A percentile compares a stretch with the other conserved stretches of the same genome.
These are phyloP conservation scores for Periglandula ipomoeae DNA, from an alignment of 2,329 filamentous ascomycete species.

Conservation along the genomic window DNA sequence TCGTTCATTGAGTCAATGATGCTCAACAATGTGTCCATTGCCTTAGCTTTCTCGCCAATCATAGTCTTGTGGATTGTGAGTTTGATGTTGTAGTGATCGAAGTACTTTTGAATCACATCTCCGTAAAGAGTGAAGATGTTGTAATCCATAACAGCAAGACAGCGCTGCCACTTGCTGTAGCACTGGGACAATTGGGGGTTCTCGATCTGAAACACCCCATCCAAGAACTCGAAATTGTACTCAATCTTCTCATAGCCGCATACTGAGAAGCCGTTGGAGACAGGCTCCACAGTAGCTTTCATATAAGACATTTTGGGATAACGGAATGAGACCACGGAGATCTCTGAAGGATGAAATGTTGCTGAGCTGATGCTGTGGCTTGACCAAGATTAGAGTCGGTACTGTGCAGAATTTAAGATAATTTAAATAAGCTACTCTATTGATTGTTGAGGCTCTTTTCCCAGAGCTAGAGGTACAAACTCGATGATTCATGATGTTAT, in stretches of 20 bases:
- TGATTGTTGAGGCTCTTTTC: background rate
- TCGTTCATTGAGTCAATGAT: conserved; percentile 69
- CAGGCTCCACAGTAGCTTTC: conserved; percentile 56
- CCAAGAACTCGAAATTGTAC: conserved; percentile 66
- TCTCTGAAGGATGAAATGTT: background rate
- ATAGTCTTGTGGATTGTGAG: conserved; percentile 62
- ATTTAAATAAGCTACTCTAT: background rate
- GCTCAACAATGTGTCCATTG: conserved; percentile 57
- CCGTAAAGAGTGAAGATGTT: conserved; percentile 65
- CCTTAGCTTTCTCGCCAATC: conserved; percentile 69
- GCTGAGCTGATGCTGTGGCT: background rate
- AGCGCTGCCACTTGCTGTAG: conserved; percentile 56
- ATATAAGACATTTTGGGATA: conserved; percentile 53
- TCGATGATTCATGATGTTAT: conserved; percentile 1
- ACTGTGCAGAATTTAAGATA: background rate
- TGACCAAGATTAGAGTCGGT: background rate
- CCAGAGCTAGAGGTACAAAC: background rate
- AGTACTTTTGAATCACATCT: conserved; percentile 56
- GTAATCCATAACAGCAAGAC: conserved; percentile 59
- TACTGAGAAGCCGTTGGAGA: conserved; percentile 57
- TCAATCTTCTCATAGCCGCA: conserved; percentile 69
- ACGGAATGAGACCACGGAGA: conserved; percentile 12
- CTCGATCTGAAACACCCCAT: conserved; percentile 53
- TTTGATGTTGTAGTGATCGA: conserved; percentile 52
- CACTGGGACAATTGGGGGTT: conserved; percentile 55